Evolutionary conservation across 1,139 yeast genomes (phyloP).

Genomic region (Lodderomyces parapsilosis): DNA sequence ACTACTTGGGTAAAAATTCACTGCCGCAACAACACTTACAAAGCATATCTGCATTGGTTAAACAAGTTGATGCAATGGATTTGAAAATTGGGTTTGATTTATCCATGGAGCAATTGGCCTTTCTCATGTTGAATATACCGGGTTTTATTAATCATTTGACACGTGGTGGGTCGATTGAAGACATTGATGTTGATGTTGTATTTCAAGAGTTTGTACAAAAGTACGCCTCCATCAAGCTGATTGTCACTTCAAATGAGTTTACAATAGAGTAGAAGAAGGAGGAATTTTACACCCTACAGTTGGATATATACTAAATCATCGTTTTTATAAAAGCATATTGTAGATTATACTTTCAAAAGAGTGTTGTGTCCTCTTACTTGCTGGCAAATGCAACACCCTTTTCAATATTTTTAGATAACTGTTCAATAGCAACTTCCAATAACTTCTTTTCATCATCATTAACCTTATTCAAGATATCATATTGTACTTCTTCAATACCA

Average conservation of each 20-base stretch:
- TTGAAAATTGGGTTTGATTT: conserved; percentile 7
- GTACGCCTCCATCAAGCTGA: conserved; percentile 10
- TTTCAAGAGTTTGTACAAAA: conserved; percentile 9
- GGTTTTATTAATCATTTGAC: conserved; percentile 8
- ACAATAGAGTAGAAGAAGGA: background rate
- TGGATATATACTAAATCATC: no score
- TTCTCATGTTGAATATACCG: conserved; percentile 13
- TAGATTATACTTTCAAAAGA: no score
- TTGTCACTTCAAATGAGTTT: conserved; percentile 5
- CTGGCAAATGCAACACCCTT: conserved; percentile 61
- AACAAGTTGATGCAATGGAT: conserved; percentile 3
- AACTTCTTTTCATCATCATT: conserved; percentile 68
- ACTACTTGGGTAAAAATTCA: conserved; percentile 1
- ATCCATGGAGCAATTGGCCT: conserved; percentile 10
- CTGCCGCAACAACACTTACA: conserved; percentile 5
- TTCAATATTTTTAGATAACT: conserved; percentile 69
- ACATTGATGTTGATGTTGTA: conserved; percentile 2
- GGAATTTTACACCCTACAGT: no score
- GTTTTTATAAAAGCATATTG: no score
- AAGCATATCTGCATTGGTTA: conserved; percentile 3
- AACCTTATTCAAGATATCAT: conserved; percentile 51
- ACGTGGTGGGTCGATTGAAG: conserved; percentile 1
- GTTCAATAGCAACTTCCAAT: conserved; percentile 78
- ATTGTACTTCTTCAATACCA: conserved; percentile 73
- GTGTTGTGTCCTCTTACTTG: conserved; percentile 17